phyloP scores from a whole-genome alignment of 108 stramenopile species.

The Heterococcus sp. region DNA sequence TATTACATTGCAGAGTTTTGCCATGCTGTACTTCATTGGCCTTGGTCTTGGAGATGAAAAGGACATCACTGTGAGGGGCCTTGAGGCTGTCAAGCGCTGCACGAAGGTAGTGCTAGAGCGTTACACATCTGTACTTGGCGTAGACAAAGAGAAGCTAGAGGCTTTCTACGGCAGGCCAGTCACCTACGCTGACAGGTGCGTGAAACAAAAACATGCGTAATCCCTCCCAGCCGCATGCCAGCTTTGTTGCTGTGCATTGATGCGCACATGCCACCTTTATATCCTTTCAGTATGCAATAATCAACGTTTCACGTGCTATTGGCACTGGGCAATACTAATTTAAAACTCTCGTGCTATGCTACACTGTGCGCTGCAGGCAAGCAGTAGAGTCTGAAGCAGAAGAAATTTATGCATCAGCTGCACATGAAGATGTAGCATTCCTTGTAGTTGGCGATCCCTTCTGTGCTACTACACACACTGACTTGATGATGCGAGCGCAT shows the following conservation, averaged over 20 bases:
- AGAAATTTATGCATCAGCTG: constrained; percentile 74
- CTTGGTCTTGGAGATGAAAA: constrained; percentile 95
- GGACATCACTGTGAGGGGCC: constrained; percentile 93
- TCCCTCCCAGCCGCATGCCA: too few relatives aligned
- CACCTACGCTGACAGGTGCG: constrained; percentile 81
- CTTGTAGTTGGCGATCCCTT: constrained; percentile 98
- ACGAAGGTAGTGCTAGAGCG: constrained; percentile 85
- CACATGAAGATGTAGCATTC: constrained; percentile 77
- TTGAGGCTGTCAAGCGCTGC: constrained; percentile 82
- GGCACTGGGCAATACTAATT: too few relatives aligned
- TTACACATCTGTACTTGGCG: constrained; percentile 91
- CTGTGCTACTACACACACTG: constrained; percentile 95
- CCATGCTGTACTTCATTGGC: constrained; percentile 94
- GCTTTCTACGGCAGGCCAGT: constrained; percentile 82
- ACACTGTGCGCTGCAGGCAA: too few relatives aligned
- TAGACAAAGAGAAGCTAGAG: constrained; percentile 68
- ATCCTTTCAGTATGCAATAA: too few relatives aligned
- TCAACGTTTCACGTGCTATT: too few relatives aligned
- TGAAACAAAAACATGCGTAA: too few relatives aligned
- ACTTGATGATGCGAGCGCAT: constrained; percentile 76
- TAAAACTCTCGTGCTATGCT: too few relatives aligned
- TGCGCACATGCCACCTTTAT: too few relatives aligned
- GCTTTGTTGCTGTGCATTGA: too few relatives aligned
- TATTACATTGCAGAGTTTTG: too few relatives aligned
- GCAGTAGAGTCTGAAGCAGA: constrained; percentile 82